Percentiles rank a stretch among this genome's conserved stretches.
Conservation (phyloP, 2,329 filamentous ascomycete genomes). For the Colletotrichum sp. region DNA sequence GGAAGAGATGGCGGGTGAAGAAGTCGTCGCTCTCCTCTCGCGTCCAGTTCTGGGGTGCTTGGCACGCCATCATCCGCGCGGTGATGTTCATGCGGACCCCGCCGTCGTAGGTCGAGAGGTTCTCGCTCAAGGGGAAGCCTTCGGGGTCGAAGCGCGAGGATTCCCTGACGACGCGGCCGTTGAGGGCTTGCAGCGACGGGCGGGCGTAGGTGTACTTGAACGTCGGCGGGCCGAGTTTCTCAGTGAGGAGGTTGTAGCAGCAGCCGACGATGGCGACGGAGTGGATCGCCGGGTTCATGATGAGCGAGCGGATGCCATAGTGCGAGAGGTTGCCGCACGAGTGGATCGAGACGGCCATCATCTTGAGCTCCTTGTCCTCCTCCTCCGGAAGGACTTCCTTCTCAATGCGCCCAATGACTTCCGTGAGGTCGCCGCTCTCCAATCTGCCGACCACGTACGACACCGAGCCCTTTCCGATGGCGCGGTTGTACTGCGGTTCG, state of each 20-base stretch:
- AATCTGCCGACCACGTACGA: slow-evolving; percentile 80
- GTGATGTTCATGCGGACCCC: slow-evolving; percentile 93
- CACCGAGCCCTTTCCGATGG: slow-evolving; percentile 71
- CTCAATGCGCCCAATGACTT: slow-evolving; percentile 69
- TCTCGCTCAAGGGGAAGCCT: slow-evolving; percentile 90
- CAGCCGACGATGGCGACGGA: slow-evolving; percentile 97
- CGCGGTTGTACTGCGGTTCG: slow-evolving; percentile 56
- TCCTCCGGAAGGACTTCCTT: slow-evolving; percentile 37
- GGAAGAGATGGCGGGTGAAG: slow-evolving; percentile 92
- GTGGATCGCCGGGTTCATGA: slow-evolving; percentile 81
- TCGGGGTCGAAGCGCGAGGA: slow-evolving; percentile 81
- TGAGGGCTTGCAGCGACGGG: slow-evolving; percentile 68
- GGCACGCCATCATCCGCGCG: slow-evolving; percentile 96
- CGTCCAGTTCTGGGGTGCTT: slow-evolving; percentile 94
- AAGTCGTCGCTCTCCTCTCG: slow-evolving; percentile 80
- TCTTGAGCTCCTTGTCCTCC: slow-evolving; percentile 43
- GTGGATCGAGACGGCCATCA: slow-evolving; percentile 94
- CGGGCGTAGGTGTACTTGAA: slow-evolving; percentile 83
- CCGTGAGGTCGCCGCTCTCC: slow-evolving; percentile 72
- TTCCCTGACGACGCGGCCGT: slow-evolving; percentile 71
- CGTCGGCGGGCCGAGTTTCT: slow-evolving; percentile 83
- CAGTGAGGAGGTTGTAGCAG: slow-evolving; percentile 96
- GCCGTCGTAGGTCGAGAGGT: slow-evolving; percentile 62
- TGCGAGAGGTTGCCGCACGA: slow-evolving; percentile 98
- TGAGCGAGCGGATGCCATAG: slow-evolving; percentile 85